Percentiles rank a stretch among this genome's conserved stretches.
Evolutionary conservation across 2,329 filamentous ascomycete species (phyloP).

Genomic region (Cytospora piceae): DNA sequence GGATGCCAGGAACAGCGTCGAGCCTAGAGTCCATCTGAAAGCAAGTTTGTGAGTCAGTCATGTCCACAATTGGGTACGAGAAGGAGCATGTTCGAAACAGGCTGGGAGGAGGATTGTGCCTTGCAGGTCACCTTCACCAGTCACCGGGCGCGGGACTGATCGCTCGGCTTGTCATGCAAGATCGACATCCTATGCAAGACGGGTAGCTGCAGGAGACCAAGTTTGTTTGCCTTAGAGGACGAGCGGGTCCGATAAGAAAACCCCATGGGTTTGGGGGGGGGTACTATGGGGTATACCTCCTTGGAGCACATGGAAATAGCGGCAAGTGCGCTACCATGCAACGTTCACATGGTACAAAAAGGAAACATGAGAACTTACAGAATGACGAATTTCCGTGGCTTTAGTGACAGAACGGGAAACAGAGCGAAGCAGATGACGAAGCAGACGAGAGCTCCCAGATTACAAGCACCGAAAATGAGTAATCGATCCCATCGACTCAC

Average conservation of each 20-base stretch:
- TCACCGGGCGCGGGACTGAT: constrained; percentile 32
- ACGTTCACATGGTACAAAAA: constrained; percentile 27
- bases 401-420: constrained; percentile 79
- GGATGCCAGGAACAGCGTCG: constrained; percentile 84
- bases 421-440: constrained; percentile 93
- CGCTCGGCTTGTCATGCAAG: constrained; percentile 34
- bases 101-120: constrained; percentile 27
- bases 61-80: background rate
- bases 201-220: constrained; percentile 43
- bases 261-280: constrained; percentile 25
- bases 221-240: constrained; percentile 30
- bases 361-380: constrained; percentile 70
- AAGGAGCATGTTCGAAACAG: constrained; percentile 1
- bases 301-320: background rate
- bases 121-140: constrained; percentile 35
- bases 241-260: constrained; percentile 20
- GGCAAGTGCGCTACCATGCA: constrained; percentile 17
- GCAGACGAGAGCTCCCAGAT: constrained; percentile 84
- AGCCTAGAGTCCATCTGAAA: constrained; percentile 90
- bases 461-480: constrained; percentile 89
- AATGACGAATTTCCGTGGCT: constrained; percentile 92
- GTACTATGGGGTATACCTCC: constrained; percentile 22
- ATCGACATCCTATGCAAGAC: constrained; percentile 38
- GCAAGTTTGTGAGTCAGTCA: constrained; percentile 26
- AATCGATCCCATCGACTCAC: constrained; percentile 97